Conservation (phyloP, 768 basidiomycete genomes). For the Lentinula aciculospora region DNA sequence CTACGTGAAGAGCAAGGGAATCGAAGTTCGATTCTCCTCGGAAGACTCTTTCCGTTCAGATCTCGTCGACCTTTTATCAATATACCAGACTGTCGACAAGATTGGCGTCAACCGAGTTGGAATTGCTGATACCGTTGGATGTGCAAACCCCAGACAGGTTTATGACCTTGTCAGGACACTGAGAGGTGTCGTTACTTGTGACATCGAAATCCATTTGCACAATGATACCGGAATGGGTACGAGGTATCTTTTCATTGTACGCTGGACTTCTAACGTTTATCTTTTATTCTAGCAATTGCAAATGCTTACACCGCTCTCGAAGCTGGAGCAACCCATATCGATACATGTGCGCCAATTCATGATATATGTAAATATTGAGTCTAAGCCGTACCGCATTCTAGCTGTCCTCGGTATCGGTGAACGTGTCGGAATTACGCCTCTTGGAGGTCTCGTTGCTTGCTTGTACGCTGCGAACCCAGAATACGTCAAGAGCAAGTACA, state of each 20-base stretch:
- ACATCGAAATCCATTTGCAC: conserved; percentile 97
- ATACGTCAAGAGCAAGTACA: conserved; percentile 99
- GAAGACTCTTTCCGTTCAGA: conserved; percentile 99
- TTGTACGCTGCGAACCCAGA: conserved; percentile 96
- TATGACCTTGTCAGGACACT: conserved; percentile 97
- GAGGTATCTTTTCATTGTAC: conserved; percentile 13
- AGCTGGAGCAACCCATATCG: conserved; percentile 98
- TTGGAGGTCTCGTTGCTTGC: conserved; percentile 95
- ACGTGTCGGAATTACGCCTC: conserved; percentile 97
- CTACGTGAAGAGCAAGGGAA: conserved; percentile 99
- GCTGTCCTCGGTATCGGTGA: conserved; percentile 97
- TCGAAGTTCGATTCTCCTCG: conserved; percentile 99
- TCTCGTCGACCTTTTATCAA: conserved; percentile 95
- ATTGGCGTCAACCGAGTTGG: conserved; percentile 98
- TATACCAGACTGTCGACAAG: conserved; percentile 99
- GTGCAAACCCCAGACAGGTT: conserved; percentile 97
- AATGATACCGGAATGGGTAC: conserved; percentile 96
- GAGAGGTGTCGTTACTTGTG: conserved; percentile 92
- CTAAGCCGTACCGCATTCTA: conserved; percentile 21
- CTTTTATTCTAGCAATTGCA: conserved; percentile 70
- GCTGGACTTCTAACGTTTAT: background rate
- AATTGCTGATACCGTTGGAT: conserved; percentile 98
- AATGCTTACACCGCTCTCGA: conserved; percentile 98
- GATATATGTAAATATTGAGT: background rate
- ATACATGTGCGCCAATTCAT: conserved; percentile 67